These are phyloP conservation scores for Herpetomonas tarakana DNA, from an alignment of 208 protist species.

Conservation along the genomic window DNA sequence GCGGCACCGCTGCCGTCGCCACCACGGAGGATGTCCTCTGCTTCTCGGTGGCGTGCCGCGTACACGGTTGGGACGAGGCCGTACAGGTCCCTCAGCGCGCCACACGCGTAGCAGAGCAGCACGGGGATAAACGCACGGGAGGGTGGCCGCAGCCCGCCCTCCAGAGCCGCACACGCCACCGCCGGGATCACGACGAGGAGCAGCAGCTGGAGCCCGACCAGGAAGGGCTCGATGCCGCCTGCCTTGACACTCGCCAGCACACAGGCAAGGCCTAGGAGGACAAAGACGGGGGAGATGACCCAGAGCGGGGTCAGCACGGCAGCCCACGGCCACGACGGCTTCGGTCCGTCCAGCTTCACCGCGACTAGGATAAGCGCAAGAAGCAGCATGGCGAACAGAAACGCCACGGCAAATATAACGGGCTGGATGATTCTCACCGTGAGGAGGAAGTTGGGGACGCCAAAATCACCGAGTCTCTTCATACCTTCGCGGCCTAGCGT, in stretches of 20 bases:
- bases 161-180: slow-evolving; percentile 35
- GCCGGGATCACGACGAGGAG: slow-evolving; percentile 15
- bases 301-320: slow-evolving; percentile 10
- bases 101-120: slow-evolving; percentile 27
- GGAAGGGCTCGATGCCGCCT: slow-evolving; percentile 12
- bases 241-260: slow-evolving; percentile 13
- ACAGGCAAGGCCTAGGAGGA: slow-evolving; percentile 3
- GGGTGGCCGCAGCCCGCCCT: slow-evolving; percentile 18
- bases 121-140: slow-evolving; percentile 30
- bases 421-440: slow-evolving; percentile 8
- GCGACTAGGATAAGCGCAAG: neutral
- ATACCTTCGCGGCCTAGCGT: slow-evolving; percentile 94
- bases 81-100: slow-evolving; percentile 20
- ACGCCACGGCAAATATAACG: slow-evolving; percentile 1
- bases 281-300: neutral
- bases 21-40: neutral
- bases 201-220: slow-evolving; percentile 20
- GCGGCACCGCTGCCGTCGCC: neutral
- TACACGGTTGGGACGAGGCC: slow-evolving; percentile 32
- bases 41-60: slow-evolving; percentile 5
- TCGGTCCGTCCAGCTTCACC: neutral
- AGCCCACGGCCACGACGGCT: slow-evolving; percentile 10
- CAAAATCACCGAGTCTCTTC: slow-evolving; percentile 57
- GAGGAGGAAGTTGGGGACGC: slow-evolving; percentile 21
- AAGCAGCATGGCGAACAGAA: slow-evolving; percentile 5